Base-by-base conservation (phyloP, 768 basidiomycete genomes). In the Naganishia vishniacii region DNA sequence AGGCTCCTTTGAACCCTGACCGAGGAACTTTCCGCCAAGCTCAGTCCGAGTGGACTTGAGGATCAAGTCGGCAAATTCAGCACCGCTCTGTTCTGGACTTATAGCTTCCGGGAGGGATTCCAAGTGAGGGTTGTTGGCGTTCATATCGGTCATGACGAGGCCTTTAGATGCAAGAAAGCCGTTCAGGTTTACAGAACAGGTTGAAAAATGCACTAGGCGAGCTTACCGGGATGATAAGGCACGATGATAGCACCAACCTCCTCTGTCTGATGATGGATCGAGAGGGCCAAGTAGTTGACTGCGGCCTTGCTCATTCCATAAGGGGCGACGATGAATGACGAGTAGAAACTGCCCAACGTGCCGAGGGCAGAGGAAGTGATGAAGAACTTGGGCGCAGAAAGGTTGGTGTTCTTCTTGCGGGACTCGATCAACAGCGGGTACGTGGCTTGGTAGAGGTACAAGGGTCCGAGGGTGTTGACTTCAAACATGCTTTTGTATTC, bases 221-320 rank as follows among this genome's bases (percentile, higher is more conserved):
- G 31, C 62, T 44, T 26, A 63, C 62, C 62, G 20, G 62, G 62
- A 20, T 63, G 62, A 20, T 51, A 49, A 1, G 51, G 48, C 8
- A 63, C 20, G 8, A 63, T 49, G 28, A 51, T 49, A n/a, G 51
- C 29, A 26, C 31, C 42, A 26, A 51, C 48, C 12, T 63, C 42
- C 23, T 62, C 31, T 23, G 48, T 49, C 29, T 59, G 41, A 29
- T 68, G 37, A 25, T 66, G 65, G 32, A 70, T 59, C 53, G 65
- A 61, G n/a, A 64, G 44, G n/a, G 58, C 64, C 12, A 70, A 6
- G 47, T 48, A 66, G 48, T 70, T 70, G 12, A 62, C 44, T 7
- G 62, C 69, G 34, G 65, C 67, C 58, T 70, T 70, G 32, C 65
- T 64, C 11, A 53, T 45, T 2, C 67, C 67, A 40, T 70, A 70